These are phyloP conservation scores for Mycosphaerella sp. DNA, from an alignment of 2,329 filamentous ascomycete genomes.

Conservation along the genomic window DNA sequence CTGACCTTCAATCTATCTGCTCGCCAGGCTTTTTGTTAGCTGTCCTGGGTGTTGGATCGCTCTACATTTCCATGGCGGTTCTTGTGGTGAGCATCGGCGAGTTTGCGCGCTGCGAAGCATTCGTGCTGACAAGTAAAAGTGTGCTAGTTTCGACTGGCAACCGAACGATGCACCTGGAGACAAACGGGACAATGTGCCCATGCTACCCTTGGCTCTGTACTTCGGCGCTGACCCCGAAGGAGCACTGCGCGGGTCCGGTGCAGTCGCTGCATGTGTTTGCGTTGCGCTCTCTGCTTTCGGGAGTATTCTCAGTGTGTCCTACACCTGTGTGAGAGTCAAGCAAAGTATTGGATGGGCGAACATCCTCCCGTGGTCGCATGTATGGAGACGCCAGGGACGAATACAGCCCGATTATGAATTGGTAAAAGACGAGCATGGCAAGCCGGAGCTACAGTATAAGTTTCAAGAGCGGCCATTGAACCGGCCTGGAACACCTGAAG, in stretches of 20 bases:
- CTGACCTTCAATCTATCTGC: too few relatives aligned
- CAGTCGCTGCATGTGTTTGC: conserved; percentile 3
- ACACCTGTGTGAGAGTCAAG: conserved; percentile 16
- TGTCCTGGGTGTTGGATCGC: conserved; percentile 4
- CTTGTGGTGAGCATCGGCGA: neutral
- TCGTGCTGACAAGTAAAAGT: neutral
- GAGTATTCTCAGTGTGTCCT: conserved; percentile 13
- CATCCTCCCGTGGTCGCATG: conserved; percentile 12
- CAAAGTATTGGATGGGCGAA: conserved; percentile 15
- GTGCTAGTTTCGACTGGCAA: conserved; percentile 4
- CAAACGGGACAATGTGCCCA: neutral
- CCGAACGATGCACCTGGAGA: neutral
- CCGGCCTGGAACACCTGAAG: conserved; percentile 9
- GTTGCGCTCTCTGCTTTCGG: conserved; percentile 11
- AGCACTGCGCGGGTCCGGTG: neutral
- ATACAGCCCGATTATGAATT: conserved; percentile 6
- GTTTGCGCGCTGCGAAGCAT: too few relatives aligned
- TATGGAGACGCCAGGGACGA: conserved; percentile 9
- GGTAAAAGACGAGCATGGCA: neutral
- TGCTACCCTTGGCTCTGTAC: conserved; percentile 2
- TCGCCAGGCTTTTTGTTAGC: conserved; percentile 4
- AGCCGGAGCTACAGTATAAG: neutral
- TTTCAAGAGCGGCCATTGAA: conserved; percentile 3
- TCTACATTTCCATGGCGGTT: conserved; percentile 8
- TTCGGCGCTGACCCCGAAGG: conserved; percentile 1